Base-by-base conservation (phyloP, 1,139 yeast genomes). In the Saccharomyces hybrid region DNA sequence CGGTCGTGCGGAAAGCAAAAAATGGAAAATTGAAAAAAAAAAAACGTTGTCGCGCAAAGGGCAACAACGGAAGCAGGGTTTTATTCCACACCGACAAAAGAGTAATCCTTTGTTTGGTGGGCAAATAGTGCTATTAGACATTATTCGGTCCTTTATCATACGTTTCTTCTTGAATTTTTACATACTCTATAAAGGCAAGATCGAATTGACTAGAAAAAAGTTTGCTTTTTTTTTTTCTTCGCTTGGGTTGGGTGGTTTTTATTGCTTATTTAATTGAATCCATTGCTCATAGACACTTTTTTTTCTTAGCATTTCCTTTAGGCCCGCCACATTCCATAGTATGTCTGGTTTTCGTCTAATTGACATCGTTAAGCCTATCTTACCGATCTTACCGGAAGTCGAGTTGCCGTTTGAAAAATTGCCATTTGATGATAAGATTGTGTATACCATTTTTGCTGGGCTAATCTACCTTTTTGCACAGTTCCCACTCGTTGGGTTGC, bases 281-380 rank as follows among this genome's bases (percentile, higher is more conserved):
- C 42, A 38, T 38, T 38, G 25, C 42, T 38, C 42, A 16, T 16
- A 38, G 23, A 19, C 23, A 19, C 23, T 19, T 19, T 19, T 5
- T 5, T 38, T 38, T 38, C 16, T 38, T n/a, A 16, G 19, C 14
- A n/a, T 38, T 38, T 19, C 42, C 42, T 38, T 38, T 38, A 16
- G 8, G 13, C 42, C 42, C 42, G 5, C 42, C 42, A 38, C n/a
- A 8, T 38, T 38, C n/a, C 25, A 16, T 38, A 38, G 42, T 38
- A 38, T 38, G 42, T 38, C 42, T 38, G 42, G 42, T 16, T 38
- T 71, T 60, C 95, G 96, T 73, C 82, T 89, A 68, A 81, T 90
- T 73, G 96, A 90, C 73, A 76, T 89, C 70, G 88, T 86, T 63
- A 87, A 86, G 71, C 91, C 95, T 55, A 86, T 90, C 70, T 75